Evolutionary conservation across 2,329 filamentous ascomycete species (phyloP), one percentile per base, ranked within the genome.

Genomic region (Thielaviopsis punctulata): DNA sequence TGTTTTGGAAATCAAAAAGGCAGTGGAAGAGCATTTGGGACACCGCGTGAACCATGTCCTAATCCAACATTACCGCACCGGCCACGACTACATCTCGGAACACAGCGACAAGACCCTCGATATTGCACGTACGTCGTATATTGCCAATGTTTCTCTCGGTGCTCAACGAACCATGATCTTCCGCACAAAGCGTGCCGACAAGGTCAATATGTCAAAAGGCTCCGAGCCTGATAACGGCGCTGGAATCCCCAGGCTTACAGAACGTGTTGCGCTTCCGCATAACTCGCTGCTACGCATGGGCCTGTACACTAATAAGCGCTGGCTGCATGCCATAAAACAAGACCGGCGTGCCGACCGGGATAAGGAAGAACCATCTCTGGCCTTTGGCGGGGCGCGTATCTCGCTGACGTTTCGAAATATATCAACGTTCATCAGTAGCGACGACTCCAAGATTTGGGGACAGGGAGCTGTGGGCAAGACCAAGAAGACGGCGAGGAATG

Each of bases 41-140:
- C 92, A 96, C 60, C 69, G 77, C 1, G 67, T 98, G 43, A 98
- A 98, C 61, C 92, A 98, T 63, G 89, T 82, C 1, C 69, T 98
- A 47, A 93, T 98, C 45, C 92, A 98, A 62, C 77, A 88, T 54
- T 98, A 98, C 62, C 85, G 92, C n/a, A 75, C 76, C 58, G 86
- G 90, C 2, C 79, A 78, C 47, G 92, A 98, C 66, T 87, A 87
- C 63, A 98, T 98, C 56, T 92, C 86, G 0, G 92, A 98, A 63
- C 92, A 98, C 62, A 93, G 87, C 39, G 92, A 98, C 64, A 98
- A 98, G 68, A 95, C 90, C 0, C 71, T 98, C 22, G 92, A 98
- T 63, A 92, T 98, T 53, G 80, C 79, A 12, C 78, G 76, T 23
- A 80, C 74, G 4, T 92, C 85, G 22, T 89, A 75, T 55, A 94